A percentile compares a stretch with the other conserved stretches of the same genome.
Conservation (phyloP, 176 grass and related monocot species). For the Microstegium vimineum region DNA sequence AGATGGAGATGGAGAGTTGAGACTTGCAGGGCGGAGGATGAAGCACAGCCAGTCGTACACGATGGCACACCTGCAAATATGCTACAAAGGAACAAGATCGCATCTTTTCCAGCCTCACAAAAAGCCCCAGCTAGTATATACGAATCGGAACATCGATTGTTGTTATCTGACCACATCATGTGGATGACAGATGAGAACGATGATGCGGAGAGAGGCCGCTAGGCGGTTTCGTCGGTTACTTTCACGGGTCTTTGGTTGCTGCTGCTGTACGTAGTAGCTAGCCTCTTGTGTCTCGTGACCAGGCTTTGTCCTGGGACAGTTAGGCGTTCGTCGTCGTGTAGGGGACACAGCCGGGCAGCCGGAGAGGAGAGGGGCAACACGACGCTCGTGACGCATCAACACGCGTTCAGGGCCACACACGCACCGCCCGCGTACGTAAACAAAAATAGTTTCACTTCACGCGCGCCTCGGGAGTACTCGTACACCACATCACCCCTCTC, state of each 20-base stretch:
- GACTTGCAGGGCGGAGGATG: not conserved
- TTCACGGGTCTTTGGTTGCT: conserved; percentile 13
- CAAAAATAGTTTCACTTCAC: too few relatives aligned
- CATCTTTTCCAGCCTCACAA: not conserved
- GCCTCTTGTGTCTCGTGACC: not conserved
- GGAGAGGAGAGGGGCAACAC: not conserved
- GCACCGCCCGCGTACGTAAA: too few relatives aligned
- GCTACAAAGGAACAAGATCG: not conserved
- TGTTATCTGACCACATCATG: not conserved
- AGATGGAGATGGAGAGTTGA: not conserved
- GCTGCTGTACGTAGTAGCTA: not conserved
- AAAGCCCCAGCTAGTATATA: not conserved
- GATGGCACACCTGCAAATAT: not conserved
- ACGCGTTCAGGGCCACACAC: too few relatives aligned
- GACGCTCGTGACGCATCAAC: not conserved
- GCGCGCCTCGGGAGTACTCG: too few relatives aligned
- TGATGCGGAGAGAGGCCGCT: not conserved
- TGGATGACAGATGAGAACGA: not conserved
- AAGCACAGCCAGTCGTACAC: not conserved
- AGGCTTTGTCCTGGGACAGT: not conserved
- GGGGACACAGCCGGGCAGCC: too few relatives aligned
- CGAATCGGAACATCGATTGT: not conserved
- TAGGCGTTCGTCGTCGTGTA: not conserved
- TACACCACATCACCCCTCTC: too few relatives aligned
- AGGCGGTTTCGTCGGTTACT: conserved; percentile 15